Percentiles rank a stretch among this genome's conserved stretches.
These are phyloP conservation scores for Stenogyne calaminthoides DNA, from an alignment of 305 asterid species.

Conservation along the genomic window DNA sequence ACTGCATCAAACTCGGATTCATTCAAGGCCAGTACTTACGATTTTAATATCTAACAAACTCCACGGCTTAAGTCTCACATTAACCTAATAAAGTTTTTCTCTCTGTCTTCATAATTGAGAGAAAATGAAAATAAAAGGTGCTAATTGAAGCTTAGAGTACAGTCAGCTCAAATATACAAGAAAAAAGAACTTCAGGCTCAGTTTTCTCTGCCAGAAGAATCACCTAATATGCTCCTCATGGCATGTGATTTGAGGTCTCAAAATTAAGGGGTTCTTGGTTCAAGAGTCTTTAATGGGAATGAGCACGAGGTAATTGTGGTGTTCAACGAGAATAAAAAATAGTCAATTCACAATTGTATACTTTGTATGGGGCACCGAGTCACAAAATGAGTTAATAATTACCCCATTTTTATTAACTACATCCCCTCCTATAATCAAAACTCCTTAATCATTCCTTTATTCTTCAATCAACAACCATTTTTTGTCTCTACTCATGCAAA, in stretches of 20 bases:
- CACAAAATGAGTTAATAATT: too few relatives aligned
- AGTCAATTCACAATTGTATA: too few relatives aligned
- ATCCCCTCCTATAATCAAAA: too few relatives aligned
- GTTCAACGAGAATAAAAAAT: too few relatives aligned
- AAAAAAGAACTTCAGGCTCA: not conserved
- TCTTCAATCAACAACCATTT: too few relatives aligned
- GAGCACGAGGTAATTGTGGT: too few relatives aligned
- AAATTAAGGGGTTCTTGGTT: not conserved
- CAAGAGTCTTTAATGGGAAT: too few relatives aligned
- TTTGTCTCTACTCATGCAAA: too few relatives aligned
- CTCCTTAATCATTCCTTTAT: too few relatives aligned
- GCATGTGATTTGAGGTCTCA: constrained; percentile 24
- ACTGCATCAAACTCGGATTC: constrained; percentile 7
- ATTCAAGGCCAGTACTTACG: not conserved
- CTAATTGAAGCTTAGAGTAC: not conserved
- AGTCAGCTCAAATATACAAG: not conserved
- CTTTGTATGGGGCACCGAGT: too few relatives aligned
- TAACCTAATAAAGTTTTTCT: not conserved
- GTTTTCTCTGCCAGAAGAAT: not conserved
- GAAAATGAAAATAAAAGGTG: constrained; percentile 5
- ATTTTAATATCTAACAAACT: constrained; percentile 3
- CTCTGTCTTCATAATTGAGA: not conserved
- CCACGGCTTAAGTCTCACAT: not conserved
- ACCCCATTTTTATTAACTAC: too few relatives aligned
- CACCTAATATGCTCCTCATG: not conserved